These are phyloP conservation scores for Coemansia sp. DNA, from an alignment of 192 early-diverging fungal genomes.

Conservation along the genomic window DNA sequence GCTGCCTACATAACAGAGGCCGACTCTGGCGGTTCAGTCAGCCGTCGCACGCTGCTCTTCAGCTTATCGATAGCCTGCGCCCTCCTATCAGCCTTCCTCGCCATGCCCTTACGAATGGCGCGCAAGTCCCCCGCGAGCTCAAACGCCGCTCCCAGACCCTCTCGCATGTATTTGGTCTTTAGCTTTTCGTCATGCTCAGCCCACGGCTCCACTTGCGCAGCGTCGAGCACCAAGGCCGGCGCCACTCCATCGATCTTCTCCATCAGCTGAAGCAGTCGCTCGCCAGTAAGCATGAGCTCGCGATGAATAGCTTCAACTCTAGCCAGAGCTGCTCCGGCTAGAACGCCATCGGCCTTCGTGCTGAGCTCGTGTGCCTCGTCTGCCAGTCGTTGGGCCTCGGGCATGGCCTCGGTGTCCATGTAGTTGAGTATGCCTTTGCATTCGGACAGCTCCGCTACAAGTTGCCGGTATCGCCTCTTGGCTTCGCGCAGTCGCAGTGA, in stretches of 20 bases:
- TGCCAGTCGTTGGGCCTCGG: conserved; percentile 17
- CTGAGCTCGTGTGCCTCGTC: background rate
- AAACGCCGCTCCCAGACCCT: conserved; percentile 35
- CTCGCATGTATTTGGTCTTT: conserved; percentile 10
- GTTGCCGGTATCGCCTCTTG: conserved; percentile 24
- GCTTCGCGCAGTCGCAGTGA: conserved; percentile 31
- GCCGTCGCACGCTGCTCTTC: conserved; percentile 1
- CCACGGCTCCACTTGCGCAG: conserved; percentile 53
- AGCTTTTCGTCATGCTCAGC: conserved; percentile 38
- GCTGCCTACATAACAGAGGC: background rate
- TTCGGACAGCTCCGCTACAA: conserved; percentile 36
- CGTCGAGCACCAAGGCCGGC: conserved; percentile 46
- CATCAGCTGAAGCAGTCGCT: conserved; percentile 42
- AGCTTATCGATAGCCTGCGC: conserved; percentile 31
- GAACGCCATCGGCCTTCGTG: background rate
- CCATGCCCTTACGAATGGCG: conserved; percentile 40
- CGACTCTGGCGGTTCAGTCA: background rate
- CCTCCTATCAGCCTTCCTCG: conserved; percentile 33
- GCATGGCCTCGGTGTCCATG: conserved; percentile 28
- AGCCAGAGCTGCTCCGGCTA: background rate
- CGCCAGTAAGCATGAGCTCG: conserved; percentile 25
- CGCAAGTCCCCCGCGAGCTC: conserved; percentile 43
- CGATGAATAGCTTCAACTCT: conserved; percentile 6
- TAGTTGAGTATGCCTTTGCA: conserved; percentile 37
- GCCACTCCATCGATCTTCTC: conserved; percentile 48